A percentile compares a stretch with the other conserved stretches of the same genome.
Conservation (phyloP, 1,139 yeast genomes). For the Lodderomyces metapsilosis region DNA sequence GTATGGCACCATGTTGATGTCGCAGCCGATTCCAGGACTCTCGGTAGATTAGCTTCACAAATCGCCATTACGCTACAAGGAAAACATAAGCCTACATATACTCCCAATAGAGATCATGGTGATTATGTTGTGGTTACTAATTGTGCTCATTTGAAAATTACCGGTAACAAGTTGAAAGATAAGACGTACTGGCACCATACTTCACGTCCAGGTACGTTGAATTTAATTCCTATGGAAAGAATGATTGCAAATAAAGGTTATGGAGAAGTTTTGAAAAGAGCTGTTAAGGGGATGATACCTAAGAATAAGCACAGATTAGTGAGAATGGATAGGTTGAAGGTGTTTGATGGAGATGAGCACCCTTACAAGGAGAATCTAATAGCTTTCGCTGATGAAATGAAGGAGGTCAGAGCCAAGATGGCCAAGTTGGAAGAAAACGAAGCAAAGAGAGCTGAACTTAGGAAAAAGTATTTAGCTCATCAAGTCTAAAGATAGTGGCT, state of each 20-base stretch:
- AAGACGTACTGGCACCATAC: constrained; percentile 93
- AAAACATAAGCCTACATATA: constrained; percentile 89
- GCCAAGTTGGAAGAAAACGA: constrained; percentile 40
- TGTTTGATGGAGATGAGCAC: constrained; percentile 83
- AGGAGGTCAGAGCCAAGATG: constrained; percentile 44
- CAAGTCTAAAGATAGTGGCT: constrained; percentile 3
- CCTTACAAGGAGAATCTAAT: constrained; percentile 81
- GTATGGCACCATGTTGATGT: constrained; percentile 96
- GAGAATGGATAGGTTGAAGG: constrained; percentile 80
- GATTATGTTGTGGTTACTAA: constrained; percentile 97
- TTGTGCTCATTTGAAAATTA: constrained; percentile 73
- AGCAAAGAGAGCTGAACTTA: constrained; percentile 30
- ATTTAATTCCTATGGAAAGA: constrained; percentile 77
- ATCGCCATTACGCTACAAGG: constrained; percentile 91
- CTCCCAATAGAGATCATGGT: constrained; percentile 78
- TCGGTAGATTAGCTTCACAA: constrained; percentile 89
- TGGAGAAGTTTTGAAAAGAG: constrained; percentile 75
- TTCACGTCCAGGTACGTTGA: constrained; percentile 85
- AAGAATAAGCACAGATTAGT: constrained; percentile 79
- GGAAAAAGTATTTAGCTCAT: constrained; percentile 30
- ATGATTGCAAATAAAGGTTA: constrained; percentile 79
- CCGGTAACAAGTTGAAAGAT: constrained; percentile 81
- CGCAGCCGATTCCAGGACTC: constrained; percentile 76
- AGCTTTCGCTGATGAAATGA: constrained; percentile 82
- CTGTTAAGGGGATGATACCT: constrained; percentile 96